phyloP scores from a whole-genome alignment of 2,329 filamentous ascomycete genomes.

The Pseudogymnoascus verrucosus region DNA sequence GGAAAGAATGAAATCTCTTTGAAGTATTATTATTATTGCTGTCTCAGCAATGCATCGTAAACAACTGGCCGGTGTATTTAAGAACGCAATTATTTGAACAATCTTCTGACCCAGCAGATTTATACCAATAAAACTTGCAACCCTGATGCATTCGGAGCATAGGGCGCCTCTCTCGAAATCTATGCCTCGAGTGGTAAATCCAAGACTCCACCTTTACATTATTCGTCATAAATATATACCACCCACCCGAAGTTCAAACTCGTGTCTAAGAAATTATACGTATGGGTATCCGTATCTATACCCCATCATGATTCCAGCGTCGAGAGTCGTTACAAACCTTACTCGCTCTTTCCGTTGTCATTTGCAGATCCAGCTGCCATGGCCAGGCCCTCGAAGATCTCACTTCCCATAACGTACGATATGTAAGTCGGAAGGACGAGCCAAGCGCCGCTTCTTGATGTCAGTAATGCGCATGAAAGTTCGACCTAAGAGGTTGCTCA shows the following conservation, averaged over 20 bases:
- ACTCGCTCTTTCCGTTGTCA: not conserved
- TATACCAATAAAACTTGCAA: not conserved
- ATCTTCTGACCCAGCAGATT: not conserved
- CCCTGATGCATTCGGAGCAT: not conserved
- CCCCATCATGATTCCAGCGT: not conserved
- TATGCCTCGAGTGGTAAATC: not conserved
- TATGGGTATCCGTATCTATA: not conserved
- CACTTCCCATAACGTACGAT: conserved; percentile 48
- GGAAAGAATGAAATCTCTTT: not conserved
- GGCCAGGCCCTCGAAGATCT: conserved; percentile 53
- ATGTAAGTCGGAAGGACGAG: conserved; percentile 56
- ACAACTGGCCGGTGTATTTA: not conserved
- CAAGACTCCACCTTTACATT: not conserved
- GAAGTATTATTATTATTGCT: not conserved
- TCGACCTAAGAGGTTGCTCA: conserved; percentile 32
- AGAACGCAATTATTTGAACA: not conserved
- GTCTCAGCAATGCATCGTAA: not conserved
- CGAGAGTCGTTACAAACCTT: not conserved
- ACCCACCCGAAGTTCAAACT: not conserved
- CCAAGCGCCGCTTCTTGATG: conserved; percentile 49
- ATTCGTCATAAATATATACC: not conserved
- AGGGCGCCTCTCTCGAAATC: not conserved
- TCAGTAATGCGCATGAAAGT: conserved; percentile 15
- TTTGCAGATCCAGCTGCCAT: conserved; percentile 29
- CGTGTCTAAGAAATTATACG: not conserved